Evolutionary conservation across 139 green algal genomes (phyloP), one percentile per base, ranked within the genome.

Genomic region (Picochlorum sp.): DNA sequence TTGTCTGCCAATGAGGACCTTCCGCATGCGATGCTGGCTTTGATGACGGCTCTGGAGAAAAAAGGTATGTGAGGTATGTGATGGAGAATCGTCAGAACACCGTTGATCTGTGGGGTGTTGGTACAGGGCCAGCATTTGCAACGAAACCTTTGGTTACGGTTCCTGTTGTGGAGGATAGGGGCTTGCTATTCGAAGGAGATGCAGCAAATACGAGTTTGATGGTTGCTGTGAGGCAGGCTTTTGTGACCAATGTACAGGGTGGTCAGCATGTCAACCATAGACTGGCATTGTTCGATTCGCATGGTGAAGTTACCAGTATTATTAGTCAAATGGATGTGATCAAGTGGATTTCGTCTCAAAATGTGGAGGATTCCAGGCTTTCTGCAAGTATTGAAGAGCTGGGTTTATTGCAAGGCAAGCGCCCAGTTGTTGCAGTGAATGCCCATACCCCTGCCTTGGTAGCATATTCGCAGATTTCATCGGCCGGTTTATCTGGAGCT

Each of bases 11-110:
- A 51, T 20, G 54, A 49, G 5, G 56, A 56, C 49, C 51, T 91
- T 32, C 81, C 85, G 21, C 68, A 58, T 38, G 81, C 80, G 52
- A 89, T 92, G 86, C 72, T 91, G 61, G 75, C 73, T 18, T 73
- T 93, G 21, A 93, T 93, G 86, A 80, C 72, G 1, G 59, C 78
- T 28, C 77, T 93, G 54, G 85, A 93, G 67, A 73, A 76, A 47
- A 74, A 86, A 61, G 81, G 34, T 41, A 41, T 41, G 34, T 41
- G 34, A 11, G 34, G 34, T 41, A 11, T 41, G 34, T 41, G 34
- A 41, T 11, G 7, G 34, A 41, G 34, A 41, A 11, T 41, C 34
- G 34, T 41, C 34, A 9, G 34, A 41, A 14, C 34, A 9, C 2
- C 14, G 7, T 41, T 41, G 8, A 41, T 41, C 34, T 41, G 8